These are phyloP conservation scores for Claviceps humidiphila DNA, from an alignment of 2,329 filamentous ascomycete genomes.

Conservation along the genomic window DNA sequence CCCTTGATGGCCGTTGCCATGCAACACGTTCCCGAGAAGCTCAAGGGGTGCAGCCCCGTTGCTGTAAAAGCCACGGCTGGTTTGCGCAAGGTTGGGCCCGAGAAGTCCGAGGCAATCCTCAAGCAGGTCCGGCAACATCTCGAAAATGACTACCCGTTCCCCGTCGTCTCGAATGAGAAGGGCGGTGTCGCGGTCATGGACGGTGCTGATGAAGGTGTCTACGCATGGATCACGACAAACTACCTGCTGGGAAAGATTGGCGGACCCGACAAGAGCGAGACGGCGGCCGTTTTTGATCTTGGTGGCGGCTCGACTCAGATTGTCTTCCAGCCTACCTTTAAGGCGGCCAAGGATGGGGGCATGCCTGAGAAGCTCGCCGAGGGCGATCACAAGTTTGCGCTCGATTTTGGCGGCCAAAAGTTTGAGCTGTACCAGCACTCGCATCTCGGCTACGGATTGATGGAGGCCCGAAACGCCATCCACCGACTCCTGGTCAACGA, in stretches of 20 bases:
- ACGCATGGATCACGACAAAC: constrained; percentile 98
- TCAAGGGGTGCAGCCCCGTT: constrained; percentile 84
- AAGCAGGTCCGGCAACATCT: constrained; percentile 71
- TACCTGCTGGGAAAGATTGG: constrained; percentile 97
- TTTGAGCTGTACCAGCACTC: constrained; percentile 97
- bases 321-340: constrained; percentile 93
- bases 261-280: constrained; percentile 75
- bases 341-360: constrained; percentile 55
- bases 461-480: constrained; percentile 82
- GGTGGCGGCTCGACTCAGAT: constrained; percentile 97
- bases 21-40: constrained; percentile 68
- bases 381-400: constrained; percentile 90
- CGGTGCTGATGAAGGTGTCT: constrained; percentile 91
- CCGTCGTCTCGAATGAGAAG: constrained; percentile 73
- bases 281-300: constrained; percentile 89
- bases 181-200: constrained; percentile 95
- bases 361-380: constrained; percentile 76
- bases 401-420: constrained; percentile 77
- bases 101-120: constrained; percentile 73
- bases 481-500: constrained; percentile 64
- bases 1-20: constrained; percentile 77
- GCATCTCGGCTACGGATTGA: constrained; percentile 90
- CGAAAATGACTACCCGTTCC: constrained; percentile 86
- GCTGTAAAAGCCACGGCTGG: constrained; percentile 98
- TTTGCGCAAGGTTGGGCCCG: constrained; percentile 69